Evolutionary conservation across 1,139 yeast species (phyloP), one percentile per base, ranked within the genome.

Genomic region (Casaregolazyma lundiana): DNA sequence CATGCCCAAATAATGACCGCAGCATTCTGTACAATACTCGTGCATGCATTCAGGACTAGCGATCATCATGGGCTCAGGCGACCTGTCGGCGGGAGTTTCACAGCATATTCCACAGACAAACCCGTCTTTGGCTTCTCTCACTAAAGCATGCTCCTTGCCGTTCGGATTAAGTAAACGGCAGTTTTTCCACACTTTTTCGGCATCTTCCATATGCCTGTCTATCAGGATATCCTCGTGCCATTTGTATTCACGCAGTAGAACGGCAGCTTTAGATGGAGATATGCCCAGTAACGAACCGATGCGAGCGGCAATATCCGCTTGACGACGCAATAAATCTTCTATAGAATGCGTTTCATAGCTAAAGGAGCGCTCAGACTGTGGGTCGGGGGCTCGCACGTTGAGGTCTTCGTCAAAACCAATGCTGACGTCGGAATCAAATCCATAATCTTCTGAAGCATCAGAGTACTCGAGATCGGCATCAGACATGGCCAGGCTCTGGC

Each of bases 211-310:
- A 66, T 76, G 86, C 39, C 73, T 75, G 51, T 87, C 90, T 45
- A 86, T 70, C 36, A 87, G 72, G 44, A 76, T 76, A 49, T 86
- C 94, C 39, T 77, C 76, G 61, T 83, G 87, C 96, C 96, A 88
- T 43, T 76, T 73, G 61, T 72, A 82, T 47, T 70, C 64, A 44
- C 83, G 80, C 37, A 87, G 69, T 61, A 89, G 65, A 2, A 80
- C 64, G 19, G 79, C 61, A 9, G 78, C 76, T 45, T 71, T 73
- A 6, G 67, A 65, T 6, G 64, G 53, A 40, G 75, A 64, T 7
- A 69, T 48, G 4, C 65, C 64, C 47, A 71, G 45, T 60, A 76
- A 51, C 58, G 56, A 55, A 3, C 64, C 53, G 4, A 70, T 61
- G 15, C 59, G 57, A n/a, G 55, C 60, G 21, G 60, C 51, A 46